phyloP scores from a whole-genome alignment of 805 yeast genomes.

The Candida ulmi region DNA sequence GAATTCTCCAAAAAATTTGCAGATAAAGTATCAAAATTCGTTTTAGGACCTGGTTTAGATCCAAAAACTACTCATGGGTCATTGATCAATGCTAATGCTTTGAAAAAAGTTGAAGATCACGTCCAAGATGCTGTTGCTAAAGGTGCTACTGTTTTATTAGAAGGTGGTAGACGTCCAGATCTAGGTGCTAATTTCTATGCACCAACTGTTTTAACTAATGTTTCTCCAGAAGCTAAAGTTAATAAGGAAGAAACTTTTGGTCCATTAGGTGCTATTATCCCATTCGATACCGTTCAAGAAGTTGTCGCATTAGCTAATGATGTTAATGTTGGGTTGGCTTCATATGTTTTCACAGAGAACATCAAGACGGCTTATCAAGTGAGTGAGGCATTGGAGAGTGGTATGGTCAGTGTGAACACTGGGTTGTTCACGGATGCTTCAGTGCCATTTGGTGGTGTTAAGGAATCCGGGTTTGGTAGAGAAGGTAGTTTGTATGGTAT shows the following conservation, averaged over 20 bases:
- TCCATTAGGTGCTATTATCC: slow-evolving; percentile 53
- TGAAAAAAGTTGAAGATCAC: slow-evolving; percentile 51
- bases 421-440: slow-evolving; percentile 52
- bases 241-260: slow-evolving; percentile 60
- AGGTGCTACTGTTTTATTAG: slow-evolving; percentile 46
- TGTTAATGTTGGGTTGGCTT: slow-evolving; percentile 51
- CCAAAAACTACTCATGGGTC: slow-evolving; percentile 49
- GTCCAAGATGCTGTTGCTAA: slow-evolving; percentile 46
- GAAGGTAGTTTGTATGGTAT: slow-evolving; percentile 61
- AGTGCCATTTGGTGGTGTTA: slow-evolving; percentile 59
- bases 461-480: slow-evolving; percentile 65
- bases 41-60: slow-evolving; percentile 53
- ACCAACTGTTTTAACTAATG: slow-evolving; percentile 50
- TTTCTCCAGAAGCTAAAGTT: slow-evolving; percentile 45
- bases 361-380: slow-evolving; percentile 45
- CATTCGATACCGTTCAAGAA: slow-evolving; percentile 48
- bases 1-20: slow-evolving; percentile 40
- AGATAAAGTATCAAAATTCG: slow-evolving; percentile 39
- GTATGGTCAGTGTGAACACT: slow-evolving; percentile 60
- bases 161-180: slow-evolving; percentile 47
- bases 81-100: slow-evolving; percentile 44
- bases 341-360: slow-evolving; percentile 52
- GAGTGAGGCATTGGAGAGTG: slow-evolving; percentile 54
- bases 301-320: slow-evolving; percentile 51
- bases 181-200: slow-evolving; percentile 47